phyloP scores from a whole-genome alignment of 306 rosid species.

The Quillaja saponaria region DNA sequence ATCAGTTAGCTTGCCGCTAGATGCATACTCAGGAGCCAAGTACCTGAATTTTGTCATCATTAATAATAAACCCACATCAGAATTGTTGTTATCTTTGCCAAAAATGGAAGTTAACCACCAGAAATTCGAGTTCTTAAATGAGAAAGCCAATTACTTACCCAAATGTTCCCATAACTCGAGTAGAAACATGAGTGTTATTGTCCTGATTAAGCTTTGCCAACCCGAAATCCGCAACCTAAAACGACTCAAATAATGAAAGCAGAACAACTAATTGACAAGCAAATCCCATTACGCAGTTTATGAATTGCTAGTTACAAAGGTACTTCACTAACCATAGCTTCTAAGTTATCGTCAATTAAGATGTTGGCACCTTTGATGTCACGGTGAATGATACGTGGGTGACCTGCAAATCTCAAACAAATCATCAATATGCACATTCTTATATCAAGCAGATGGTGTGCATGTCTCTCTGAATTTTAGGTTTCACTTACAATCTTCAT shows the following conservation, averaged over 20 bases:
- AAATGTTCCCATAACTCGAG: conserved; percentile 94
- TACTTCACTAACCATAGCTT: conserved; percentile 61
- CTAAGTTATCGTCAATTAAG: conserved; percentile 70
- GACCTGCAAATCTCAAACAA: conserved; percentile 51
- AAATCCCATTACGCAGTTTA: not conserved
- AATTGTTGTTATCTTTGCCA: not conserved
- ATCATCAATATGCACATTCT: not conserved
- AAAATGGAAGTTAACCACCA: not conserved
- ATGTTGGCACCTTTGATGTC: conserved; percentile 86
- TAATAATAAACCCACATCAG: not conserved
- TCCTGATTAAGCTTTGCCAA: conserved; percentile 81
- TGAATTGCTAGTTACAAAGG: not conserved
- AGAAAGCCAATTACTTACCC: conserved; percentile 49
- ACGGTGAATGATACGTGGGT: conserved; percentile 90
- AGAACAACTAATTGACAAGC: not conserved
- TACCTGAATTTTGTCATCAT: conserved; percentile 44
- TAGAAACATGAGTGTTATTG: conserved; percentile 71
- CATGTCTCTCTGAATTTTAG: not conserved
- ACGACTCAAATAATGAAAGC: not conserved
- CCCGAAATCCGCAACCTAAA: conserved; percentile 90
- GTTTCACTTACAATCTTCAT: conserved; percentile 78
- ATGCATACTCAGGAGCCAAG: conserved; percentile 94
- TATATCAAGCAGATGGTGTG: not conserved
- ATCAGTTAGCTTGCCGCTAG: conserved; percentile 86
- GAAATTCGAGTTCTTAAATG: not conserved